Conservation (phyloP, 768 basidiomycete species). For the Tricholoma saponaceum region DNA sequence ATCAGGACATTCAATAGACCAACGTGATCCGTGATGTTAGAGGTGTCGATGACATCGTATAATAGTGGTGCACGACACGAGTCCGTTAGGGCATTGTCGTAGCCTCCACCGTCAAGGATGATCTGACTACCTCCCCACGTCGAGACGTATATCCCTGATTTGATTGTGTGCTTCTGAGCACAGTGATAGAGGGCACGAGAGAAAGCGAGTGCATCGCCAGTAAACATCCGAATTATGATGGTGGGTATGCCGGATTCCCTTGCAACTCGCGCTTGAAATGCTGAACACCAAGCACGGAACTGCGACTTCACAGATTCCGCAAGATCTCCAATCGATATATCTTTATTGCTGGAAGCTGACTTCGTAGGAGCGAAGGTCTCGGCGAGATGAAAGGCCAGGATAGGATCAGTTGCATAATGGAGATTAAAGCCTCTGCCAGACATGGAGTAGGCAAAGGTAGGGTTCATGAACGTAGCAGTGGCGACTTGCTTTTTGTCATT, state of each 20-base stretch:
- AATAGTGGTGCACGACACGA: constrained; percentile 19
- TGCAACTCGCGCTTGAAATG: constrained; percentile 16
- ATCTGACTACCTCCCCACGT: constrained; percentile 22
- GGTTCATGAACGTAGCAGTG: constrained; percentile 26
- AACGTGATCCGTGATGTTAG: constrained; percentile 35
- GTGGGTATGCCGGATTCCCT: background rate
- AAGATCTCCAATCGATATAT: constrained; percentile 2
- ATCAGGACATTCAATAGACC: constrained; percentile 35
- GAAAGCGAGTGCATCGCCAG: constrained; percentile 24
- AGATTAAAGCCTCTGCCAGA: constrained; percentile 24
- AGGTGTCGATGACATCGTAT: constrained; percentile 39
- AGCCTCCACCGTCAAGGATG: constrained; percentile 22
- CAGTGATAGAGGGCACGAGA: constrained; percentile 19
- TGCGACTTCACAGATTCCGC: constrained; percentile 7
- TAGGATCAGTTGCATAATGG: constrained; percentile 30
- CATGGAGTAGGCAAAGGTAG: constrained; percentile 29
- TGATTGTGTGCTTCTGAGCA: background rate
- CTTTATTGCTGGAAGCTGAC: background rate
- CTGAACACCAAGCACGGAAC: constrained; percentile 23
- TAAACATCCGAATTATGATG: constrained; percentile 22
- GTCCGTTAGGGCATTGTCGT: background rate
- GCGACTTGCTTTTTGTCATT: constrained; percentile 9
- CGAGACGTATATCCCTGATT: constrained; percentile 12
- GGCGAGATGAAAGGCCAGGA: constrained; percentile 28
- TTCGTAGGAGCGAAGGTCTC: constrained; percentile 11